These are phyloP conservation scores for Coemansia sp. DNA, from an alignment of 192 early-diverging fungal genomes.

Conservation along the genomic window DNA sequence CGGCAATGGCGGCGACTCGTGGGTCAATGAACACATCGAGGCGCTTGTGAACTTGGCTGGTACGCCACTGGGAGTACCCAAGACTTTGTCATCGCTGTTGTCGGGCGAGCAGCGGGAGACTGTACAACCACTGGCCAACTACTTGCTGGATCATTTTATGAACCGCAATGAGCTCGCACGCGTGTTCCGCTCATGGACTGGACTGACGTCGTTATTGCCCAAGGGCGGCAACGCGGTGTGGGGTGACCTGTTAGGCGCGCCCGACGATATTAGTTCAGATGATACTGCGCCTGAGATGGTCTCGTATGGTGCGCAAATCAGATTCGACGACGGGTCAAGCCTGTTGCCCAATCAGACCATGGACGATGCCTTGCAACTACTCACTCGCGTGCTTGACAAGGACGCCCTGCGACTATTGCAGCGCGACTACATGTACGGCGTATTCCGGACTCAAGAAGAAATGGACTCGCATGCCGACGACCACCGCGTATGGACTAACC, in stretches of 20 bases:
- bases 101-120: conserved; percentile 88
- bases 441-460: conserved; percentile 62
- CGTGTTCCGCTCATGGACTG: conserved; percentile 83
- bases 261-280: conserved; percentile 63
- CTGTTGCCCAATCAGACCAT: conserved; percentile 46
- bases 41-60: conserved; percentile 85
- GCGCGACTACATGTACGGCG: conserved; percentile 68
- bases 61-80: conserved; percentile 84
- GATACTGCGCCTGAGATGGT: conserved; percentile 16
- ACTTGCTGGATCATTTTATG: conserved; percentile 87
- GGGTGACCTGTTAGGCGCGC: conserved; percentile 68
- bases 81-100: conserved; percentile 73
- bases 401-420: conserved; percentile 59
- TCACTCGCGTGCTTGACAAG: conserved; percentile 58
- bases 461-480: conserved; percentile 63
- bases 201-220: conserved; percentile 75
- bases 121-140: conserved; percentile 72
- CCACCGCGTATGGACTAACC: conserved; percentile 77
- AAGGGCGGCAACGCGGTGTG: conserved; percentile 83
- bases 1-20: conserved; percentile 70
- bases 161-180: conserved; percentile 70
- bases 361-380: conserved; percentile 56
- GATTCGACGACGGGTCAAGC: conserved; percentile 43
- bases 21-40: conserved; percentile 80
- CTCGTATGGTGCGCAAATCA: conserved; percentile 61